Evolutionary conservation across 495 filamentous ascomycete genomes (phyloP), one percentile per base, ranked within the genome.

Genomic region (Penicilliopsis zonata): DNA sequence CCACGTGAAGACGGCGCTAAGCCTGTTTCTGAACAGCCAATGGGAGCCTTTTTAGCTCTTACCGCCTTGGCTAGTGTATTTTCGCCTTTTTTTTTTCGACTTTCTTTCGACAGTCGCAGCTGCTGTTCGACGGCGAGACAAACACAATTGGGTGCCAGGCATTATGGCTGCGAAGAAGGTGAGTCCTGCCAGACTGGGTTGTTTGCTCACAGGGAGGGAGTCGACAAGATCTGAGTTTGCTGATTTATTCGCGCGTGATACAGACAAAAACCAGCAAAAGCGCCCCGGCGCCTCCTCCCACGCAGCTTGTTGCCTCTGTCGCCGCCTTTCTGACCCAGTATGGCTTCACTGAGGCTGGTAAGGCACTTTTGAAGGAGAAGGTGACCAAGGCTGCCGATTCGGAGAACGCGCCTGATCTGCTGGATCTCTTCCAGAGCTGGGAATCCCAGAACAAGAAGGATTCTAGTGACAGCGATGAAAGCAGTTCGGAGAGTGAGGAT

Each of bases 301-400:
- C 66, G 13, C 67, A 75, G 45, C 54, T 86, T 10, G 47, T 84
- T 38, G 67, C 72, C 24, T 60, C 82, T n/a, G 65, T 86, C 40
- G 69, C 71, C 18, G 55, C 60, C 9, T 85, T 83, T 55, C 63
- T 86, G 18, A 61, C 67, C 39, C 70, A 78, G 24, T 69, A 78
- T 49, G 71, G 74, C 18, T 82, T 80, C 41, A 46, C 63, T 13
- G 57, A 57, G 24, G 68, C 81, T 17, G 70, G 67, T 35, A 52
- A 61, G 36, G 61, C 72, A 2, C 76, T 84, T 40, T 50, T 53
- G 13, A 70, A 78, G 39, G 74, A 83, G 38, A 46, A 52, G 42
- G 33, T 44, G 12, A 43, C 31, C 29, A 52, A 53, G 34, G 42
- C 52, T 28, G 25, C 27, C 16, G 49, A 57, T 53, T 36, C 46